Base-by-base conservation (phyloP, 208 protist genomes). In the Leishmania aethiopica region DNA sequence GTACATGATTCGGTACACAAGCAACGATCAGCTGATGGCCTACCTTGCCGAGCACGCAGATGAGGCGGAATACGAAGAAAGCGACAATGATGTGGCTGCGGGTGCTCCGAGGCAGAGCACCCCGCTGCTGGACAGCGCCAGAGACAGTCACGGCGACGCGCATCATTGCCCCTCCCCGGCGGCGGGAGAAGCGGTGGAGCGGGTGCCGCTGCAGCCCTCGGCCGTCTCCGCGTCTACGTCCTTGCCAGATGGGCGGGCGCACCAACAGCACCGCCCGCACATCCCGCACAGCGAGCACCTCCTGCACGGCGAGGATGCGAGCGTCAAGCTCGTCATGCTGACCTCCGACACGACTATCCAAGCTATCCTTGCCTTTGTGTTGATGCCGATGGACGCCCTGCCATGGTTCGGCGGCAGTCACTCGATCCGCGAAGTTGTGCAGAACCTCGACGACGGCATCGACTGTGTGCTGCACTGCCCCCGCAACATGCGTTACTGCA, bases 1-100 rank as follows among this genome's bases (percentile, higher is more conserved):
- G 74, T 96, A 95, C 80, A 95, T 96, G 91, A 84, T 92, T 57
- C 78, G 85, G 28, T 95, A 91, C 84, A 94, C 92, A 0, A 75
- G 87, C 69, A 86, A 85, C 70, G 76, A 69, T 17, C 59, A 80
- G 19, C 81, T 87, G 35, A 79, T 71, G 0, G 45, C 47, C 6
- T 78, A 83, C 35, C 73, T 87, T 6, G 11, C 32, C 35, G 47
- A 40, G 42, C 57, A 83, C 60, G 78, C 72, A 28, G 80, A 72
- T 32, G 74, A 78, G 0, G 45, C 47, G 28, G 82, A 77, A 55
- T 4, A 75, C n/a, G 53, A 10, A 28, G 57, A 75, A 15, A 45
- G 32, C 6, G 35, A 55, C 40, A 55, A 45, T 42, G 59, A 35
- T 11, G 59, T 42, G 25, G 76, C 32, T 1, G 3, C 32, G 37